Conservation (phyloP, 768 basidiomycete species). For the Xerocomellus intermedius region DNA sequence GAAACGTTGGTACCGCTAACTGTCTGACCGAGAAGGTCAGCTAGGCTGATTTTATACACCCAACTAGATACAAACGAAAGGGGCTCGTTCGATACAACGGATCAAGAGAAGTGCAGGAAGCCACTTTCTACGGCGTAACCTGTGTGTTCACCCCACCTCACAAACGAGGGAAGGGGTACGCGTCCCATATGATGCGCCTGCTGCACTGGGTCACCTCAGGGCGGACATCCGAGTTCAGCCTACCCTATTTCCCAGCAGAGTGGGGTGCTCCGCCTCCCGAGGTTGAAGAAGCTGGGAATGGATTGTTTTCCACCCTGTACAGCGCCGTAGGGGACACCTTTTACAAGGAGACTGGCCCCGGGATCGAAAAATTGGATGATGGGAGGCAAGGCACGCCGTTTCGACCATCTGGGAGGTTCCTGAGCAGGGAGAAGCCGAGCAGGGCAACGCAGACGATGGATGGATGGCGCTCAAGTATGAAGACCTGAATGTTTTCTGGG, state of each 20-base stretch:
- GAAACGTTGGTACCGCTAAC: not conserved
- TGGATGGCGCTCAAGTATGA: slow-evolving; percentile 34
- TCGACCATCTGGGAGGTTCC: slow-evolving; percentile 41
- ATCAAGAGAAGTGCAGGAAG: slow-evolving; percentile 27
- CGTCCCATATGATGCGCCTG: slow-evolving; percentile 60
- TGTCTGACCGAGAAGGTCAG: not conserved
- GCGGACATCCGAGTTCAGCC: slow-evolving; percentile 21
- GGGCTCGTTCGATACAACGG: slow-evolving; percentile 26
- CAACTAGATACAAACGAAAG: slow-evolving; percentile 31
- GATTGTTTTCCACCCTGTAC: slow-evolving; percentile 46
- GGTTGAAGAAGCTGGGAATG: slow-evolving; percentile 36
- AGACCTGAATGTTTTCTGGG: no score
- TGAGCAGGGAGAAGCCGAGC: slow-evolving; percentile 1
- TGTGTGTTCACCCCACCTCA: slow-evolving; percentile 51
- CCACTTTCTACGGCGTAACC: slow-evolving; percentile 50
- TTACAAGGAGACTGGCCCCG: slow-evolving; percentile 43
- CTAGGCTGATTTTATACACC: not conserved
- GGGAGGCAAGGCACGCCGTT: slow-evolving; percentile 37
- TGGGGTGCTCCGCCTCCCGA: slow-evolving; percentile 43
- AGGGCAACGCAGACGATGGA: slow-evolving; percentile 2
- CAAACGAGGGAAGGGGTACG: slow-evolving; percentile 54
- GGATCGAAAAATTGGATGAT: slow-evolving; percentile 31
- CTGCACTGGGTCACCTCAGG: slow-evolving; percentile 53
- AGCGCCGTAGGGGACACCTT: slow-evolving; percentile 43
- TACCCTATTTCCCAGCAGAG: slow-evolving; percentile 35